Evolutionary conservation across 306 rosid genomes (phyloP), one percentile per base, ranked within the genome.

Genomic region (Cucumis cinereus): DNA sequence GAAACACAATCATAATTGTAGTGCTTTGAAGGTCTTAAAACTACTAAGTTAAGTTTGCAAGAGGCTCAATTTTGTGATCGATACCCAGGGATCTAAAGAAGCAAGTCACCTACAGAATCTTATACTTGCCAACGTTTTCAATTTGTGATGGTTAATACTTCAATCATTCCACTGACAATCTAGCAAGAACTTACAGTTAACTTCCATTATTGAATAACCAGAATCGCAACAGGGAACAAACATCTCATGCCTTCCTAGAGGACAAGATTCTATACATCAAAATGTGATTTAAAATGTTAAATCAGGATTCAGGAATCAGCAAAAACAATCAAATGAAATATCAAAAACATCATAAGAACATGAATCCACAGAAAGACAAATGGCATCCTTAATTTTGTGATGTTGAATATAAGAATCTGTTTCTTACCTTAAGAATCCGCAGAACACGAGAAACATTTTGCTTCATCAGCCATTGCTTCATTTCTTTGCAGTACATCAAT

Each of bases 401-500:
- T 14, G 3, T 22, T 67, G 75, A 10, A 23, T 23, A 49, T 28
- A 50, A 49, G 58, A 50, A 71, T 8, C 6, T 7, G 75, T 24
- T 17, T 52, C 14, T 79, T 82, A 93, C 98, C 93, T 91, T 91
- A 23, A 93, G 90, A 59, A 91, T 87, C 36, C 97, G 88, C 59
- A 91, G 93, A 16, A 88, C 87, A 30, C 98, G 91, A 3, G 93
- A 76, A 80, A 93, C 98, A 28, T 83, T 89, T 81, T 91, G 97
- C 87, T 89, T 93, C 91, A 93, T 91, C 67, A 93, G 85, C 78
- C 97, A 79, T 73, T 89, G 96, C 84, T 81, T 93, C 87, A 87
- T 87, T 71, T 91, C 97, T 74, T 89, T 93, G 86, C 96, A 91
- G 81, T 93, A 93, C 98, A 93, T 93, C 74, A 93, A 84, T 35